These are phyloP conservation scores for Fragilaria radians DNA, from an alignment of 108 stramenopile species.

Conservation along the genomic window DNA sequence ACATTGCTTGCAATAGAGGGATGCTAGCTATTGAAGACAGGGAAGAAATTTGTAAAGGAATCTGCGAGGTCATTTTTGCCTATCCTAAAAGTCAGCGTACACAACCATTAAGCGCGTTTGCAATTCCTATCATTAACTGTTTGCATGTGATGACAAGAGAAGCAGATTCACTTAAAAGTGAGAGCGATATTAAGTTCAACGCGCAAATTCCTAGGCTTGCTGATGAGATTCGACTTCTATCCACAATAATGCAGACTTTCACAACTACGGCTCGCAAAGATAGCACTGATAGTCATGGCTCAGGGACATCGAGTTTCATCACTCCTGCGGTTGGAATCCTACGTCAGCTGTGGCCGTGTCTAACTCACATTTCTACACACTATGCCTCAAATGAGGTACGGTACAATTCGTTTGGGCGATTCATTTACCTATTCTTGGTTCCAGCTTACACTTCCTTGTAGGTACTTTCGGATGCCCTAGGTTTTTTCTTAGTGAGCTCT, in stretches of 20 bases:
- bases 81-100: slow-evolving; percentile 31
- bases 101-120: slow-evolving; percentile 30
- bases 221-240: slow-evolving; percentile 41
- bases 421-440: neutral
- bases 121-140: slow-evolving; percentile 37
- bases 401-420: too few species aligned
- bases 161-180: slow-evolving; percentile 10
- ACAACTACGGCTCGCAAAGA: slow-evolving; percentile 7
- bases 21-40: slow-evolving; percentile 40
- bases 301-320: slow-evolving; percentile 2
- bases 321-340: slow-evolving; percentile 23
- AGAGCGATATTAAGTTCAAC: slow-evolving; percentile 1
- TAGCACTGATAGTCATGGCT: slow-evolving; percentile 2
- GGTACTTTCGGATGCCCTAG: neutral
- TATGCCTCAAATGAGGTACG: slow-evolving; percentile 37
- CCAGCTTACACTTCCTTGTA: slow-evolving; percentile 1
- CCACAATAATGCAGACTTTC: slow-evolving; percentile 31
- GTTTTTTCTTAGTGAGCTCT: neutral
- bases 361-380: slow-evolving; percentile 24
- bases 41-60: slow-evolving; percentile 34
- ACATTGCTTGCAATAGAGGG: slow-evolving; percentile 28
- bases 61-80: slow-evolving; percentile 42
- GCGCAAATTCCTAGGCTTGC: slow-evolving; percentile 32
- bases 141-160: slow-evolving; percentile 28
- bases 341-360: slow-evolving; percentile 32